A percentile compares a stretch with the other conserved stretches of the same genome.
phyloP scores from a whole-genome alignment of 306 rosid species.

The Corylus avellana region DNA sequence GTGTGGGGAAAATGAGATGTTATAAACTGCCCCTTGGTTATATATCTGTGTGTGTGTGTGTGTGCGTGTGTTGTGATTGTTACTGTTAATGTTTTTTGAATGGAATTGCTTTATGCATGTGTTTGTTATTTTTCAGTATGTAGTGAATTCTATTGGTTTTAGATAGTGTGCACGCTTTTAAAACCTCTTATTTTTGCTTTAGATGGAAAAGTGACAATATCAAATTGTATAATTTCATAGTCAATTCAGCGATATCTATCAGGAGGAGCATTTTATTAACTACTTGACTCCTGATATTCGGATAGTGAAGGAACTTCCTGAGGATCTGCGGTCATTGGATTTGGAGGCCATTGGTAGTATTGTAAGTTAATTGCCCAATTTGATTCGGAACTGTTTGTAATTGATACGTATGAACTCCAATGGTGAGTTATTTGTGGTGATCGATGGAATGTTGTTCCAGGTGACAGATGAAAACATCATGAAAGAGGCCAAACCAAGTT shows the following conservation, averaged over 20 bases:
- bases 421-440: conserved; percentile 25
- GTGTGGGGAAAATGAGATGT: neutral
- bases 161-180: conserved; percentile 8
- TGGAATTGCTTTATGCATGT: conserved; percentile 25
- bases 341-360: conserved; percentile 84
- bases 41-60: neutral
- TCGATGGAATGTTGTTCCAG: conserved; percentile 49
- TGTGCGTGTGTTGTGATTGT: neutral
- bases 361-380: conserved; percentile 51
- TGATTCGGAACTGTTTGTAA: neutral
- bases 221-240: conserved; percentile 57
- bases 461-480: conserved; percentile 80
- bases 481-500: conserved; percentile 95
- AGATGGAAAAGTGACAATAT: conserved; percentile 40
- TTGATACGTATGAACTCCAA: conserved; percentile 10
- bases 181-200: conserved; percentile 33
- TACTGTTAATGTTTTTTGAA: neutral
- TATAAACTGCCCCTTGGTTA: neutral
- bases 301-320: conserved; percentile 87
- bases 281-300: conserved; percentile 89
- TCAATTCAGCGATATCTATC: conserved; percentile 90
- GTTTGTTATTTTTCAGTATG: conserved; percentile 17
- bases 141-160: conserved; percentile 20
- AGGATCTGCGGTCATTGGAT: conserved; percentile 75
- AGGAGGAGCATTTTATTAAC: conserved; percentile 85